These are phyloP conservation scores for Suzukiozyma palmioleophila DNA, from an alignment of 1,139 yeast genomes.

Conservation along the genomic window DNA sequence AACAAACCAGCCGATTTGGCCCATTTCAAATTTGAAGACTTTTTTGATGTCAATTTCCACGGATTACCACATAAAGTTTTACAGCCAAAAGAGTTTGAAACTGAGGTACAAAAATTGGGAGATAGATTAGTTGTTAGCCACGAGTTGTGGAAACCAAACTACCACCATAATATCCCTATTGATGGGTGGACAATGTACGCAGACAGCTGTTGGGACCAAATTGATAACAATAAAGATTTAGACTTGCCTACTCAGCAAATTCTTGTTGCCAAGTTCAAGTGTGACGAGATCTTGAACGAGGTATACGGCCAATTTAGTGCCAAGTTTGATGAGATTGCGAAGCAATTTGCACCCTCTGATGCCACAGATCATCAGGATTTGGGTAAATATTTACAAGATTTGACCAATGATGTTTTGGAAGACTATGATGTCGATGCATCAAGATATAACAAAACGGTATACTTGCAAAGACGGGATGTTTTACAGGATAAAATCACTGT, in stretches of 20 bases:
- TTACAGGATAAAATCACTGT: slow-evolving; percentile 44
- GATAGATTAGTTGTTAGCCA: slow-evolving; percentile 42
- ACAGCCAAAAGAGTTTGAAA: slow-evolving; percentile 68
- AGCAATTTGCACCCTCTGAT: slow-evolving; percentile 10
- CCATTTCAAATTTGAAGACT: slow-evolving; percentile 57
- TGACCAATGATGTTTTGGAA: slow-evolving; percentile 43
- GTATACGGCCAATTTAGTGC: slow-evolving; percentile 46
- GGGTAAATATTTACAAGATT: slow-evolving; percentile 36
- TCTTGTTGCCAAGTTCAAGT: slow-evolving; percentile 87
- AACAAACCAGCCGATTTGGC: slow-evolving; percentile 66
- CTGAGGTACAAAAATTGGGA: slow-evolving; percentile 62
- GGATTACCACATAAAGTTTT: slow-evolving; percentile 83
- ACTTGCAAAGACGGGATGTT: slow-evolving; percentile 52
- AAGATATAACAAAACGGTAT: slow-evolving; percentile 64
- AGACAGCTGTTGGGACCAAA: slow-evolving; percentile 89
- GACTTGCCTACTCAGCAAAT: slow-evolving; percentile 97
- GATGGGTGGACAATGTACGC: slow-evolving; percentile 97
- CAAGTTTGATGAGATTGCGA: slow-evolving; percentile 23
- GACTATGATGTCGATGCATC: slow-evolving; percentile 68
- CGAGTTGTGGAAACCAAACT: slow-evolving; percentile 59
- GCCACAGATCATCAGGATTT: slow-evolving; percentile 31
- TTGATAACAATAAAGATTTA: slow-evolving; percentile 85
- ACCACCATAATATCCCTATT: slow-evolving; percentile 83
- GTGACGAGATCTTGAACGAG: slow-evolving; percentile 74
- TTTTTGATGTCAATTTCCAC: slow-evolving; percentile 79